Percentiles rank a stretch among this genome's conserved stretches.
Conservation (phyloP, 371 early-diverging fungal genomes). For the Mortierella sp. region DNA sequence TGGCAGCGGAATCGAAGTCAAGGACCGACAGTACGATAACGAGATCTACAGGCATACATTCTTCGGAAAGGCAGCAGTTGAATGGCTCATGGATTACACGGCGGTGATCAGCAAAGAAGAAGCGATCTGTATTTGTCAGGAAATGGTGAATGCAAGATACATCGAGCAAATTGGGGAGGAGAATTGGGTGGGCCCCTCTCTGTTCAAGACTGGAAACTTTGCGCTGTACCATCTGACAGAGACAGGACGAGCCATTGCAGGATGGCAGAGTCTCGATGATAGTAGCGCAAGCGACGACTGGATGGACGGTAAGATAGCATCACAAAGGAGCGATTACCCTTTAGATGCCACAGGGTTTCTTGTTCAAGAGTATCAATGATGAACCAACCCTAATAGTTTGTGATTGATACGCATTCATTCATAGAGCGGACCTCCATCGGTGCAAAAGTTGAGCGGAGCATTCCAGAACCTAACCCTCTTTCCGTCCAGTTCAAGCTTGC, state of each 20-base stretch:
- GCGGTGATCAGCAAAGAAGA: slow-evolving; percentile 73
- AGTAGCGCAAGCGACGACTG: slow-evolving; percentile 25
- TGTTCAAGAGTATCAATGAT: too few species aligned
- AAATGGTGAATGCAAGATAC: slow-evolving; percentile 67
- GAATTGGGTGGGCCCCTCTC: slow-evolving; percentile 33
- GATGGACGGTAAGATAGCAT: slow-evolving; percentile 40
- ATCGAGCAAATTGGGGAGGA: slow-evolving; percentile 63
- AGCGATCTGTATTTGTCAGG: slow-evolving; percentile 61
- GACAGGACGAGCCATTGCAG: slow-evolving; percentile 61
- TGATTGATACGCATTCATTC: slow-evolving; percentile 2
- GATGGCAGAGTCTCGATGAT: slow-evolving; percentile 56
- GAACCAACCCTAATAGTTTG: slow-evolving; percentile 12
- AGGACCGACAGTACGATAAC: slow-evolving; percentile 42
- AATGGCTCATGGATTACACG: slow-evolving; percentile 72
- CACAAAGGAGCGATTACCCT: neutral
- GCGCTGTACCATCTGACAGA: slow-evolving; percentile 69
- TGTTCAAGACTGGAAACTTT: slow-evolving; percentile 57
- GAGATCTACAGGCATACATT: slow-evolving; percentile 41
- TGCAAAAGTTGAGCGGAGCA: slow-evolving; percentile 10
- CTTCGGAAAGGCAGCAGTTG: slow-evolving; percentile 57
- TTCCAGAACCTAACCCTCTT: slow-evolving; percentile 11
- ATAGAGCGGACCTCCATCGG: slow-evolving; percentile 24
- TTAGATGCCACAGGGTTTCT: too few species aligned
- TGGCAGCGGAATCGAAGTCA: slow-evolving; percentile 52
- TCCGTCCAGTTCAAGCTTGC: slow-evolving; percentile 25